Evolutionary conservation across 768 basidiomycete species (phyloP), one percentile per base, ranked within the genome.

Genomic region (Xerocomus potaroensis): DNA sequence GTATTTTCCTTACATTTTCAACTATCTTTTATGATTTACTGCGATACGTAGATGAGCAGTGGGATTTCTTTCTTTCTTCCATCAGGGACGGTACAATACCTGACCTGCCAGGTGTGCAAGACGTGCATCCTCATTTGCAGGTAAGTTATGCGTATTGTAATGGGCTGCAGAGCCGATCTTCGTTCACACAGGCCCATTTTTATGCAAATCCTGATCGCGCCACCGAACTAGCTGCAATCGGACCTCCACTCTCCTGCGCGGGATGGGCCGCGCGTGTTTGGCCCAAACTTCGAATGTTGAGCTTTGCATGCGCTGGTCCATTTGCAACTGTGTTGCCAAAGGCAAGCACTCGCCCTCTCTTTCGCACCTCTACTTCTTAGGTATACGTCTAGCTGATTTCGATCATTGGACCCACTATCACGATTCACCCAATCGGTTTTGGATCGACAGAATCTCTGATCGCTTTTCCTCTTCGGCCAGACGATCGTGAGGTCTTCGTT

Each of bases 181-280:
- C 42, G 8, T 0, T 14, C 15, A 19, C 42, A 8, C 10, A 55
- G 50, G 22, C 22, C 5, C 7, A 27, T 16, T 36, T 53, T 6
- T 23, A 11, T 18, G 47, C 34, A 4, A 15, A 41, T 22, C 43
- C 51, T n/a, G 46, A 24, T 2, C 24, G 37, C 18, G 51, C 51
- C 8, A 42, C 30, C 1, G 54, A 47, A 30, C 48, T 53, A 10
- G 16, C 16, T 12, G 42, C 21, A 8, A 53, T 53, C 16, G 48
- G 52, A 3, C 43, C 47, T 18, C 45, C 52, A n/a, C 39, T 14
- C 24, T 45, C 41, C 3, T 18, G 19, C 30, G 18, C 29, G 31
- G 52, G 43, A 15, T 53, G 52, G 52, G 40, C 45, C 10, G 30
- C 34, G 1, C 43, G 31, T 14, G 44, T 53, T 14, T 53, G 52